Evolutionary conservation across 83 land plant species (phyloP), one percentile per base, ranked within the genome.

Genomic region (Picea abies): DNA sequence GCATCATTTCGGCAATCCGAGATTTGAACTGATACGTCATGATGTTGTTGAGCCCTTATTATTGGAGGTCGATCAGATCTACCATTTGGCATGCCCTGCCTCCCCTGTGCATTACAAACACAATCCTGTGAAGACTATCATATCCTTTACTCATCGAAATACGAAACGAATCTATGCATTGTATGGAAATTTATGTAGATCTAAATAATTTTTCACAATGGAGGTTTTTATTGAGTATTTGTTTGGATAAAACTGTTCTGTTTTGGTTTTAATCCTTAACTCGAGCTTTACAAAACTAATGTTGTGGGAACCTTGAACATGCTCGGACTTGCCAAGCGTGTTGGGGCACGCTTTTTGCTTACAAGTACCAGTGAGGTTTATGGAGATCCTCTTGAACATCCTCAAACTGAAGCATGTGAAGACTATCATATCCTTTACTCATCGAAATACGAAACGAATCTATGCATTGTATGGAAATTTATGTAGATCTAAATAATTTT

Each of bases 91-190:
- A 5, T 97, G 99, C 88, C 99, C 99, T 16, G 99, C 99, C 3
- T 97, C 99, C 25, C 99, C 99, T 3, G 97, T 97, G 29, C 99
- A 97, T 78, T 97, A 97, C 90, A 97, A 97, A 89, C 86, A 83
- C 89, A 97, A 97, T 84, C 99, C 98, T 58, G 94, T 97, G 89
- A 97, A 97, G 87, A 97, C 99, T 2, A 97, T 97, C 90, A 97
- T 97, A 97, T 97, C 99, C 98, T 95, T 89, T 80, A 44, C 26
- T 29, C 12, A 9, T 49, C 56, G 11, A 19, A 14, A 61, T 73
- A 20, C 11, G 12, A 67, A 49, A 20, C 73, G 5, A 20, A 17
- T 10, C 16, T 79, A 47, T 10, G 56, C 56, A 0, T 49, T 49
- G 0, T 49, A 9, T 1, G 12, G 10, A 9, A 10, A 49, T 49